A percentile compares a stretch with the other conserved stretches of the same genome.
Conservation (phyloP, 345 rosid species). For the Bruguiera gymnorhiza region DNA sequence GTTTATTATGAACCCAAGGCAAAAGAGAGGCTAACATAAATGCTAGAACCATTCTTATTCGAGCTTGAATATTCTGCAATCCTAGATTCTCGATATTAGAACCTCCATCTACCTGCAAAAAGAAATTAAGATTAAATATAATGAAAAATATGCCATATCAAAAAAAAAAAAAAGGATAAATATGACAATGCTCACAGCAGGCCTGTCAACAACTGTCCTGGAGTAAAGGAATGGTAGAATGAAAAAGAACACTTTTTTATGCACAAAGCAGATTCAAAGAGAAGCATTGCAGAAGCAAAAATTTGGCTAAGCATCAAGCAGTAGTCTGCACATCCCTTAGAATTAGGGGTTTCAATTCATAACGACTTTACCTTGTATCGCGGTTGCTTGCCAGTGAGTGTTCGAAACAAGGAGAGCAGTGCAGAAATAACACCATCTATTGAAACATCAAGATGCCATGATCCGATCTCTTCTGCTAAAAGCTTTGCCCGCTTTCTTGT, state of each 20-base stretch:
- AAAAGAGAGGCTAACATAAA: constrained; percentile 86
- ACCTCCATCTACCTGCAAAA: constrained; percentile 82
- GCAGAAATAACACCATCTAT: constrained; percentile 85
- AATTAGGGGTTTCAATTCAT: not conserved
- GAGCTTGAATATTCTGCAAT: constrained; percentile 88
- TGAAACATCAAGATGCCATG: constrained; percentile 88
- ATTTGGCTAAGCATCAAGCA: not conserved
- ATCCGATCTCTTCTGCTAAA: constrained; percentile 84
- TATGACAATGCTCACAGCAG: not conserved
- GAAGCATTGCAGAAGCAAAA: not conserved
- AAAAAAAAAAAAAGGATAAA: not conserved
- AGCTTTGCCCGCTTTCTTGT: constrained; percentile 71
- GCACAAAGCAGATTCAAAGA: too few species aligned
- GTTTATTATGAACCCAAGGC: constrained; percentile 93
- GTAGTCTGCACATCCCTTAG: not conserved
- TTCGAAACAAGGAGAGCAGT: constrained; percentile 66
- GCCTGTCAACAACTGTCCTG: not conserved
- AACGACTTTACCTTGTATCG: constrained; percentile 59
- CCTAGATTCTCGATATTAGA: constrained; percentile 84
- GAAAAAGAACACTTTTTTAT: too few species aligned
- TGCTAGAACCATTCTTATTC: constrained; percentile 95
- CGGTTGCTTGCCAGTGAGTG: constrained; percentile 79
- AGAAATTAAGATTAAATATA: constrained; percentile 5
- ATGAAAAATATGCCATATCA: not conserved
- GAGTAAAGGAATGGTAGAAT: too few species aligned